Evolutionary conservation across 2,329 filamentous ascomycete genomes (phyloP).

Genomic region (Penicillium italicum): DNA sequence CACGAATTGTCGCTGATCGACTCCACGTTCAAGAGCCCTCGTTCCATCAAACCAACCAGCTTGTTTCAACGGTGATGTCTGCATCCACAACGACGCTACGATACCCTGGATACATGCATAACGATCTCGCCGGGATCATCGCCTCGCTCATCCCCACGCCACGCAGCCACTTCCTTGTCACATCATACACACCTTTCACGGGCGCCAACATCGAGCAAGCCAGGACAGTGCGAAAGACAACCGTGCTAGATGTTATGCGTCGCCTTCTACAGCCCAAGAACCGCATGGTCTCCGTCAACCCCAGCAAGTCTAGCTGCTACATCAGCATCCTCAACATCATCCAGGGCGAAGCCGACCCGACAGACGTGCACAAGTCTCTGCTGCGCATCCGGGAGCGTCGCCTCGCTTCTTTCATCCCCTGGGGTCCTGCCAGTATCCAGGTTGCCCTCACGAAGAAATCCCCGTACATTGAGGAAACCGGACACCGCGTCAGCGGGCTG

Average conservation of each 20-base stretch:
- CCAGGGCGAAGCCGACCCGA: constrained; percentile 95
- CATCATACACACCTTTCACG: constrained; percentile 96
- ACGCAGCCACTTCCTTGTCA: constrained; percentile 97
- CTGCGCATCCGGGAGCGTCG: constrained; percentile 91
- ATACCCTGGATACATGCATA: constrained; percentile 99
- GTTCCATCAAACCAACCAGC: constrained; percentile 95
- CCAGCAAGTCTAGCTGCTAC: constrained; percentile 96
- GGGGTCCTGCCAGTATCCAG: constrained; percentile 96
- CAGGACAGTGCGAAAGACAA: constrained; percentile 97
- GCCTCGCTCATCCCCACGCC: constrained; percentile 95
- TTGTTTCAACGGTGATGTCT: constrained; percentile 97
- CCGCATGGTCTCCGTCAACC: constrained; percentile 95
- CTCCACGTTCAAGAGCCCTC: constrained; percentile 93
- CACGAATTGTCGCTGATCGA: constrained; percentile 88
- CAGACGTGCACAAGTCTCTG: constrained; percentile 95
- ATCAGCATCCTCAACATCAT: constrained; percentile 99
- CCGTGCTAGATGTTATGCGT: constrained; percentile 95
- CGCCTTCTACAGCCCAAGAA: constrained; percentile 95
- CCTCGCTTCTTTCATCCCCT: constrained; percentile 94
- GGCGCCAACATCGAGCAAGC: constrained; percentile 94
- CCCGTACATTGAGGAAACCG: constrained; percentile 85
- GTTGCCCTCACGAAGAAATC: constrained; percentile 95
- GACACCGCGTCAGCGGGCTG: constrained; percentile 84
- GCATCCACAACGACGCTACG: constrained; percentile 93
- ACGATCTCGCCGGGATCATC: constrained; percentile 94